Conservation (phyloP, 1,284 basidiomycete genomes). For the Ustilago vetiveriae region DNA sequence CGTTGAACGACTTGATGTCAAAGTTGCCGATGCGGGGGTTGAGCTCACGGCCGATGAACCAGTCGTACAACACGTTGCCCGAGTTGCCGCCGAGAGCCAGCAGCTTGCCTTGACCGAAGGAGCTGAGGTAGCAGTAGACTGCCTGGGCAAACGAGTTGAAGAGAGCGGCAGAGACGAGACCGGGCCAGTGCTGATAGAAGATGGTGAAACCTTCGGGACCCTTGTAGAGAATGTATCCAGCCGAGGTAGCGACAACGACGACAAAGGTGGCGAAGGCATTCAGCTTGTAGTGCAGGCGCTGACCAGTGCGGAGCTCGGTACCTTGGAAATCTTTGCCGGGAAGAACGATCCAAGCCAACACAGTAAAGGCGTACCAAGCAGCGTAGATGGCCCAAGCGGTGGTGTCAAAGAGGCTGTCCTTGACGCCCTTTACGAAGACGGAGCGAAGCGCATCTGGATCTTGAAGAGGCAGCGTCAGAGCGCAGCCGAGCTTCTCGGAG, state of each 20-base stretch:
- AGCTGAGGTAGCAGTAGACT: slow-evolving; percentile 77
- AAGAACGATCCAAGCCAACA: slow-evolving; percentile 82
- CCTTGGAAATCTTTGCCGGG: slow-evolving; percentile 89
- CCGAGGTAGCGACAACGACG: slow-evolving; percentile 70
- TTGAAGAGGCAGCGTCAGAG: slow-evolving; percentile 46
- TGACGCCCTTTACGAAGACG: slow-evolving; percentile 36
- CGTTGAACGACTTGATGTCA: slow-evolving; percentile 94
- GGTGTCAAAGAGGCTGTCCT: slow-evolving; percentile 76
- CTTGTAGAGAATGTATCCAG: slow-evolving; percentile 76
- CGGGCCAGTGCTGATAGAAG: slow-evolving; percentile 90
- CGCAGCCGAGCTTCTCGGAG: slow-evolving; percentile 72
- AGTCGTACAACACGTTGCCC: slow-evolving; percentile 89
- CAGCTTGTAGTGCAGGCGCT: slow-evolving; percentile 84
- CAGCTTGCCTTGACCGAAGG: slow-evolving; percentile 75
- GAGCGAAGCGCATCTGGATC: slow-evolving; percentile 35
- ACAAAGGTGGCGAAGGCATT: slow-evolving; percentile 92
- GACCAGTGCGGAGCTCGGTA: slow-evolving; percentile 80
- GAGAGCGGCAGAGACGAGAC: slow-evolving; percentile 84
- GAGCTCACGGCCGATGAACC: slow-evolving; percentile 93
- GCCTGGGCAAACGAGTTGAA: slow-evolving; percentile 77
- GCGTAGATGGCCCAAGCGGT: slow-evolving; percentile 80
- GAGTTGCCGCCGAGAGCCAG: slow-evolving; percentile 92
- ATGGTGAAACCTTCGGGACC: slow-evolving; percentile 86
- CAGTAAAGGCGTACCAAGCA: slow-evolving; percentile 88
- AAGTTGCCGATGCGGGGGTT: slow-evolving; percentile 87